Conservation (phyloP, 179 eudicot genomes). For the Spergularia azorica region DNA sequence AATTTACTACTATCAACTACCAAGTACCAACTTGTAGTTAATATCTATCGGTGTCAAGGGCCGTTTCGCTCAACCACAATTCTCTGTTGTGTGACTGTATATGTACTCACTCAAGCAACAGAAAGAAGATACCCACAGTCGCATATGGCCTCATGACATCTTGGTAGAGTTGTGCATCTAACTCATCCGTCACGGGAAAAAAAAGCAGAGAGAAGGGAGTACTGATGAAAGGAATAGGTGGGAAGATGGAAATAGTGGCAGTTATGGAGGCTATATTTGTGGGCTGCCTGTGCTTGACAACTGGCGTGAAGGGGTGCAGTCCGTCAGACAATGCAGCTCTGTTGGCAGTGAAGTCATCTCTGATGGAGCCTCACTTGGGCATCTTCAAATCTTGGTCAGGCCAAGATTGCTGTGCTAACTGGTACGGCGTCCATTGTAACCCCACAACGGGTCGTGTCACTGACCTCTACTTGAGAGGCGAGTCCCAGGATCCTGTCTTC, state of each 20-base stretch:
- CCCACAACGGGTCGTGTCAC: constrained; percentile 32
- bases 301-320: constrained; percentile 15
- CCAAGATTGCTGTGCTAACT: constrained; percentile 29
- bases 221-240: neutral
- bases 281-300: neutral
- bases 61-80: no score
- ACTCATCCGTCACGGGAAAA: no score
- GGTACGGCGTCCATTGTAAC: constrained; percentile 37
- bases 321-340: constrained; percentile 34
- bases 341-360: constrained; percentile 24
- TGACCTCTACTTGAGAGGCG: constrained; percentile 37
- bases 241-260: neutral
- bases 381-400: constrained; percentile 35
- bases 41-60: no score
- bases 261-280: neutral
- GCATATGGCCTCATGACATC: no score
- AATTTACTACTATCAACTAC: no score
- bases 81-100: no score
- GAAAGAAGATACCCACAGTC: no score
- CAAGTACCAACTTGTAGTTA: no score
- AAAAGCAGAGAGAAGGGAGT: no score
- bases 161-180: neutral
- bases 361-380: constrained; percentile 30
- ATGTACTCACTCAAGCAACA: no score
- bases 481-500: constrained; percentile 33